A percentile compares a stretch with the other conserved stretches of the same genome.
These are phyloP conservation scores for Phytopythium chamaehyphon DNA, from an alignment of 352 stramenopile genomes.

Conservation along the genomic window DNA sequence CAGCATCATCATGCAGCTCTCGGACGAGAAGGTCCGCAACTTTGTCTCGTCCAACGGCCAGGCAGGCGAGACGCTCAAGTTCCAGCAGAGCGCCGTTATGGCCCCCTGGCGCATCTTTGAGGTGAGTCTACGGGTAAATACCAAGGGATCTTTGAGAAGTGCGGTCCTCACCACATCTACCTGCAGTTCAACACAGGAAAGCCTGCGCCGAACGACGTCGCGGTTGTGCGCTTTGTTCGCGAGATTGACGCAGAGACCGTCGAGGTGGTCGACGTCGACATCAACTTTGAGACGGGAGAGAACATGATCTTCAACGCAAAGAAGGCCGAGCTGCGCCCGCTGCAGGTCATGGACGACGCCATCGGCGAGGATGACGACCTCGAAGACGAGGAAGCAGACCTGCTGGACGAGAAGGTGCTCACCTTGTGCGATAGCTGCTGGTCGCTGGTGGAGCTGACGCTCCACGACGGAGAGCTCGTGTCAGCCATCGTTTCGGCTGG, in stretches of 20 bases:
- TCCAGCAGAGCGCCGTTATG: conserved; percentile 55
- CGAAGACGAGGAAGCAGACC: conserved; percentile 64
- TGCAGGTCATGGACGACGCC: conserved; percentile 80
- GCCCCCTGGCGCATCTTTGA: conserved; percentile 84
- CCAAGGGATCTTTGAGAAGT: too few relatives aligned
- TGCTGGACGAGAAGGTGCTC: conserved; percentile 81
- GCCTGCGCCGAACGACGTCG: conserved; percentile 78
- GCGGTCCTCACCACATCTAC: not conserved
- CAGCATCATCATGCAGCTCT: conserved; percentile 78
- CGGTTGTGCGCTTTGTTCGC: conserved; percentile 76
- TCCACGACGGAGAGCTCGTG: conserved; percentile 67
- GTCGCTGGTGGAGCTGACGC: conserved; percentile 77
- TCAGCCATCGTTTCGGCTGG: conserved; percentile 53
- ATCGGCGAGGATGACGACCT: conserved; percentile 74
- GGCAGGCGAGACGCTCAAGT: conserved; percentile 37
- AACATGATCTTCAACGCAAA: conserved; percentile 75
- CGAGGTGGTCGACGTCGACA: conserved; percentile 84
- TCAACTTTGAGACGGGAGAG: conserved; percentile 86
- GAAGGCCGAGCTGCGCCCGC: conserved; percentile 50
- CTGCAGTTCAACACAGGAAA: conserved; percentile 68
- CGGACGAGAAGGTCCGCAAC: conserved; percentile 64
- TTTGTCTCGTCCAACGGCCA: conserved; percentile 51
- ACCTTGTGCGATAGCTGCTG: conserved; percentile 85
- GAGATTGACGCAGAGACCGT: conserved; percentile 70
- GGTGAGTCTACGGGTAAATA: conserved; percentile 17